phyloP scores from a whole-genome alignment of 2,329 filamentous ascomycete genomes.

The Pleomassaria siparia region DNA sequence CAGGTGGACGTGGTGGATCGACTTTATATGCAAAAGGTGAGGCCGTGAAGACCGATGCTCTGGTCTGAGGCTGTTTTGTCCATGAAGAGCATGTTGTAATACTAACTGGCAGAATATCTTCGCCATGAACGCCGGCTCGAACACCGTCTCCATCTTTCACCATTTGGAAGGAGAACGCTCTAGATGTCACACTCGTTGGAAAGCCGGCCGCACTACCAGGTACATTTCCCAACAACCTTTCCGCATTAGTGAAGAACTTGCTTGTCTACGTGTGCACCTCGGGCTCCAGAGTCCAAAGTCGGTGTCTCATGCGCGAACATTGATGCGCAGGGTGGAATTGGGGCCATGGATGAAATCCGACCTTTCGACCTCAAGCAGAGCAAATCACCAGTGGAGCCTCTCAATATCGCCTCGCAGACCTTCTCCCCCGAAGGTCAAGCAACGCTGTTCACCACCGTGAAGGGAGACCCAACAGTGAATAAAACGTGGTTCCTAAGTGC shows the following conservation, averaged over 20 bases:
- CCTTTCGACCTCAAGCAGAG: slow-evolving; percentile 56
- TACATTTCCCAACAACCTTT: slow-evolving; percentile 44
- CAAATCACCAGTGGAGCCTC: slow-evolving; percentile 60
- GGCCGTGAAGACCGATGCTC: slow-evolving; percentile 51
- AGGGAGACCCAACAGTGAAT: slow-evolving; percentile 58
- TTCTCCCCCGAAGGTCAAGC: slow-evolving; percentile 60
- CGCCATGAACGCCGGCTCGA: slow-evolving; percentile 51
- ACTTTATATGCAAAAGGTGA: slow-evolving; percentile 25
- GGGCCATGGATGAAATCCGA: slow-evolving; percentile 37
- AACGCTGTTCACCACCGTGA: slow-evolving; percentile 59
- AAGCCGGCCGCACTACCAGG: slow-evolving; percentile 37
- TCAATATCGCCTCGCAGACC: slow-evolving; percentile 61
- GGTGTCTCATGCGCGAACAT: slow-evolving; percentile 43
- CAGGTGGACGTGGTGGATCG: slow-evolving; percentile 49
- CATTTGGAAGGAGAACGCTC: slow-evolving; percentile 34
- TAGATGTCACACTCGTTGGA: slow-evolving; percentile 33
- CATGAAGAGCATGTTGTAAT: no score
- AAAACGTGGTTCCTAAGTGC: slow-evolving; percentile 60
- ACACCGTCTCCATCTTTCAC: slow-evolving; percentile 43
- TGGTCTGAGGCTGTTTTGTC: slow-evolving; percentile 42
- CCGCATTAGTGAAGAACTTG: slow-evolving; percentile 38
- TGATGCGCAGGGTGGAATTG: slow-evolving; percentile 26
- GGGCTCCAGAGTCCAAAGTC: slow-evolving; percentile 29
- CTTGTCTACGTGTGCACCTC: slow-evolving; percentile 44
- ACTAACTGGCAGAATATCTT: slow-evolving; percentile 58